Evolutionary conservation across 441 rosid species (phyloP).

Genomic region (Arabidopsis hybrid): DNA sequence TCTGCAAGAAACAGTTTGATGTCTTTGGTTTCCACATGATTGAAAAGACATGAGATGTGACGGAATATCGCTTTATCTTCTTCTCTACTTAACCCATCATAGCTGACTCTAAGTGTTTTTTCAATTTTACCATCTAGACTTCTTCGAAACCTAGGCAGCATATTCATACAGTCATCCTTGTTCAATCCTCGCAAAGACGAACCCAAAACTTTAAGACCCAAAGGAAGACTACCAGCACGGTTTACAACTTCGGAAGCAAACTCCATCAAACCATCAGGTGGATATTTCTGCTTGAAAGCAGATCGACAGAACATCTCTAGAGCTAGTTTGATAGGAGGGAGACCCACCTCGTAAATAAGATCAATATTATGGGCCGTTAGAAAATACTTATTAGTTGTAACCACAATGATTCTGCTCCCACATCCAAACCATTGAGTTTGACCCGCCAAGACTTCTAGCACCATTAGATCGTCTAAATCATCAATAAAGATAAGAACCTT

Average conservation of each 20-base stretch:
- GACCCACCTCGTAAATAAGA: conserved; percentile 4
- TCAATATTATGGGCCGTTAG: conserved; percentile 3
- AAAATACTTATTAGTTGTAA: conserved; percentile 30
- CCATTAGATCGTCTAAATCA: conserved; percentile 22
- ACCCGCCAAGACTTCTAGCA: conserved; percentile 14
- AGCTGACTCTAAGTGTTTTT: not conserved
- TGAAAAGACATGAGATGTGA: too few relatives aligned
- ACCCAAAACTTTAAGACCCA: conserved; percentile 32
- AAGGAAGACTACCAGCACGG: conserved; percentile 30
- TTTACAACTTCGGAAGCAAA: not conserved
- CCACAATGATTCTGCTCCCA: conserved; percentile 45
- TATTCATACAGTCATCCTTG: not conserved
- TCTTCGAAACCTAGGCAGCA: not conserved
- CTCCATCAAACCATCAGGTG: not conserved
- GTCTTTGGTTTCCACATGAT: not conserved
- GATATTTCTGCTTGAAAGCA: conserved; percentile 5
- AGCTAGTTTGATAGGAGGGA: conserved; percentile 5
- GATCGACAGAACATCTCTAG: conserved; percentile 27
- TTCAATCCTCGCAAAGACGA: not conserved
- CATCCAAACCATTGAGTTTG: conserved; percentile 35
- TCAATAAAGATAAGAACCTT: conserved; percentile 27
- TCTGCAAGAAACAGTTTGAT: not conserved
- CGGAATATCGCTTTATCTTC: too few relatives aligned
- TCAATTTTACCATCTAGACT: not conserved
- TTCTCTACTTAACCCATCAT: not conserved